A percentile compares a stretch with the other conserved stretches of the same genome.
Conservation (phyloP, 2,329 filamentous ascomycete genomes). For the Ceratocystis lukuohia region DNA sequence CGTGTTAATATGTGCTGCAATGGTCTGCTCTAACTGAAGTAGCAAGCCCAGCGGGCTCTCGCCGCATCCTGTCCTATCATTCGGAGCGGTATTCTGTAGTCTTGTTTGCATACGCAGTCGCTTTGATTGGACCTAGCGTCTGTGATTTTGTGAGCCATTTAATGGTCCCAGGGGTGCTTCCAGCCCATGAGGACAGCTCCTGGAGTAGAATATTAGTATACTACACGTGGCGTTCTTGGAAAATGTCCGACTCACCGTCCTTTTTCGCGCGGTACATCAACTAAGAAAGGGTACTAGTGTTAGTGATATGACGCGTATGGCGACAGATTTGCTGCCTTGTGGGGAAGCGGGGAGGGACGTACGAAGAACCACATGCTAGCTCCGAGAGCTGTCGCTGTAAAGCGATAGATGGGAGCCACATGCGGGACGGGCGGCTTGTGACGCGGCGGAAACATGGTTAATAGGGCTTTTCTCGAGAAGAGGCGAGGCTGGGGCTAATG, state of each 20-base stretch:
- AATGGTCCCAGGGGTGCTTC: conserved; percentile 97
- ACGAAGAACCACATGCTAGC: conserved; percentile 99
- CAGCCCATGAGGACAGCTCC: conserved; percentile 70
- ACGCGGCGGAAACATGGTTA: conserved; percentile 12
- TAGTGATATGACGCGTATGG: neutral
- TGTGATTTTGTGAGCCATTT: conserved; percentile 26
- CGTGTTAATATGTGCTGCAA: neutral
- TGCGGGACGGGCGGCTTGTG: conserved; percentile 33
- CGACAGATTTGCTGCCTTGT: neutral
- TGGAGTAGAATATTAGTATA: conserved; percentile 25
- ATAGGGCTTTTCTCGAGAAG: neutral
- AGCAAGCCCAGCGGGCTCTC: neutral
- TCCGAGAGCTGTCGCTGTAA: conserved; percentile 72
- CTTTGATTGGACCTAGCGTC: neutral
- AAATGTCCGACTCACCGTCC: conserved; percentile 48
- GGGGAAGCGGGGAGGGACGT: conserved; percentile 30
- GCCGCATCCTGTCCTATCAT: neutral
- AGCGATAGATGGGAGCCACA: conserved; percentile 57
- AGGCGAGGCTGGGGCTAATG: neutral
- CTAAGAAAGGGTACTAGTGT: conserved; percentile 33
- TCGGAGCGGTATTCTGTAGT: neutral
- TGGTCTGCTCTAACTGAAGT: conserved; percentile 6
- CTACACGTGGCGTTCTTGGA: neutral
- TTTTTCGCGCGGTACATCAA: conserved; percentile 94
- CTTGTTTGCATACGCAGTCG: neutral